Base-by-base conservation (phyloP, 495 filamentous ascomycete species). In the Aspergillus cristatus region DNA sequence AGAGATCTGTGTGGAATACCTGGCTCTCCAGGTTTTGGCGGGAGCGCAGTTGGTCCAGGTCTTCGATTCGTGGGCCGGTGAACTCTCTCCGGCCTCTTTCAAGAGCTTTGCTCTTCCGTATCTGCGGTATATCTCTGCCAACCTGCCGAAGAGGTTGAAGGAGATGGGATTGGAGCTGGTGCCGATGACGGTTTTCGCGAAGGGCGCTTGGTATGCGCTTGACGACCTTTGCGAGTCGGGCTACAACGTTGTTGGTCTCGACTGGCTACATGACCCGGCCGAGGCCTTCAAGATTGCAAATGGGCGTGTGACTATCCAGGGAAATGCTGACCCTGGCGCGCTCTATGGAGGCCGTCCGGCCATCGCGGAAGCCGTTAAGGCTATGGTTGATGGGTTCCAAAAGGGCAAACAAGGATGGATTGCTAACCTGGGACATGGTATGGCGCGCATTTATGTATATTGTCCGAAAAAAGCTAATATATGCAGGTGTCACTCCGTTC, bases 111-210 rank as follows among this genome's bases (percentile, higher is more conserved):
- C 87, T 6, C 71, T 89, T 32, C 91, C 90, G 2, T 94, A 93
- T 51, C 71, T 98, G 37, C 72, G 73, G 12, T 76, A 88, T 47
- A 97, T 98, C 38, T 80, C 87, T 11, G 60, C 78, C 40, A 65
- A 86, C 32, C 69, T 97, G 11, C 90, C 90, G 0, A 67, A 61
- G 38, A 72, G 75, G 20, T 61, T 98, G 45, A 62, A 65, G 42
- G 81, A 86, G 58, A 66, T 93, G 50, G 78, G 76, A 0, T 53
- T 88, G 32, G 82, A 88, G 38, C 68, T 65, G 3, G 93, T 97
- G 2, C 91, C 91, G 1, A 96, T 98, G 91, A 91, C 86, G n/a
- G 86, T 96, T 12, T 98, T 98, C 58, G 87, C 91, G n/a, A 98
- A 98, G 65, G 91, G 91, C 3, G 89, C 91, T n/a, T 94, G 91